Evolutionary conservation across 1,284 basidiomycete genomes (phyloP).

Genomic region (Cutaneotrichosporon sp.): DNA sequence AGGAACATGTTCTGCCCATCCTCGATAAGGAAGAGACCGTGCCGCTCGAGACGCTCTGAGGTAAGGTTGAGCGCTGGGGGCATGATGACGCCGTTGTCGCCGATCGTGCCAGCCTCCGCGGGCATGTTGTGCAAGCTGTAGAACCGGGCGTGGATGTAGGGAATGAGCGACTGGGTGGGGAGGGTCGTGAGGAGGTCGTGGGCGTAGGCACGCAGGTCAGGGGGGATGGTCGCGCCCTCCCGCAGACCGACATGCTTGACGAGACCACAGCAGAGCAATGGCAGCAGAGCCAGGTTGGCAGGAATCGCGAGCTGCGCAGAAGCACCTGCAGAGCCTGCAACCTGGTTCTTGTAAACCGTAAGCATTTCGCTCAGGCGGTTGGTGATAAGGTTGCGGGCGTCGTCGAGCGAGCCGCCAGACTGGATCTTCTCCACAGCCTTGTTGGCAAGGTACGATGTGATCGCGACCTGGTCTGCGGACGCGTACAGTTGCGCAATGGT

Average conservation of each 20-base stretch:
- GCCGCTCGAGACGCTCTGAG: conserved; percentile 87
- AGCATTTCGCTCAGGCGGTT: conserved; percentile 89
- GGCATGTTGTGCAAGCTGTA: conserved; percentile 95
- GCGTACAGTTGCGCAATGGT: conserved; percentile 92
- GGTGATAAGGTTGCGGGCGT: conserved; percentile 83
- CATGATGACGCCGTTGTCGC: conserved; percentile 39
- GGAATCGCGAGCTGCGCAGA: conserved; percentile 89
- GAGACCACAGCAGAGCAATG: conserved; percentile 79
- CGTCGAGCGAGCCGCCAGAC: conserved; percentile 72
- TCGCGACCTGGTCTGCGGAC: conserved; percentile 88
- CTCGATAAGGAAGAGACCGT: conserved; percentile 95
- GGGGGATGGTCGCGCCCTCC: conserved; percentile 92
- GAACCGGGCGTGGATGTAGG: conserved; percentile 91
- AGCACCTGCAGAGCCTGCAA: conserved; percentile 88
- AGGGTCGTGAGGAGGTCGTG: conserved; percentile 87
- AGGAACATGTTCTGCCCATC: conserved; percentile 97
- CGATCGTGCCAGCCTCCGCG: conserved; percentile 44
- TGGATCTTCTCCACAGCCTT: conserved; percentile 94
- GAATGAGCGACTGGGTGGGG: conserved; percentile 83
- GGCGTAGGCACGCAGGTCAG: conserved; percentile 91
- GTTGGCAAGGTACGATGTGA: conserved; percentile 84
- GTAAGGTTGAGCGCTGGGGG: conserved; percentile 74
- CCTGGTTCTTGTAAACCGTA: conserved; percentile 88
- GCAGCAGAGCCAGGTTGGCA: conserved; percentile 91
- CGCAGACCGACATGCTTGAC: conserved; percentile 94